Evolutionary conservation across 176 grass and related monocot genomes (phyloP).

Genomic region (bread wheat (Triticum aestivum)): DNA sequence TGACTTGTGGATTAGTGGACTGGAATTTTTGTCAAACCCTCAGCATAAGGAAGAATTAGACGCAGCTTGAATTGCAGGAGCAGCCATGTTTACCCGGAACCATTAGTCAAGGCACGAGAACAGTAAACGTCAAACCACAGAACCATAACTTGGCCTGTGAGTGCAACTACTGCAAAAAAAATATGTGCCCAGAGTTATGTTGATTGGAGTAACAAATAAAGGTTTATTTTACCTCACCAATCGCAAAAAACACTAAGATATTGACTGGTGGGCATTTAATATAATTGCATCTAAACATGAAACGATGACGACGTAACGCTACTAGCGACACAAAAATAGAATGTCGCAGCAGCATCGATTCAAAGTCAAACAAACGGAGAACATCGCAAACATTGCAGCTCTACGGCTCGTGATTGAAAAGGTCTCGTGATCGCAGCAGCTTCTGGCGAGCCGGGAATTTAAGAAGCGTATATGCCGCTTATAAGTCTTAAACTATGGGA

Average conservation of each 20-base stretch:
- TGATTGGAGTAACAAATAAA: background rate
- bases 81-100: background rate
- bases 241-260: background rate
- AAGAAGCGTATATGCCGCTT: background rate
- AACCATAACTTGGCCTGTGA: background rate
- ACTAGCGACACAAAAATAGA: background rate
- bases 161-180: no score
- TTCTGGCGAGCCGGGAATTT: background rate
- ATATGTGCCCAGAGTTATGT: background rate
- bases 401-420: background rate
- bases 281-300: no score
- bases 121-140: background rate
- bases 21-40: background rate
- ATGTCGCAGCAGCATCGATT: background rate
- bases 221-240: background rate
- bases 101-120: background rate
- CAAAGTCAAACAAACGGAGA: slow-evolving; percentile 2
- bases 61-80: background rate
- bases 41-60: background rate
- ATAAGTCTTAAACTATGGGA: background rate
- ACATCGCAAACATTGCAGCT: background rate
- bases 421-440: background rate
- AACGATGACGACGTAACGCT: background rate
- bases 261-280: no score
- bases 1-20: background rate